Evolutionary conservation across 177 flowering plant species (phyloP), one percentile per base, ranked within the genome.

Genomic region (Tripterygium wilfordii): DNA sequence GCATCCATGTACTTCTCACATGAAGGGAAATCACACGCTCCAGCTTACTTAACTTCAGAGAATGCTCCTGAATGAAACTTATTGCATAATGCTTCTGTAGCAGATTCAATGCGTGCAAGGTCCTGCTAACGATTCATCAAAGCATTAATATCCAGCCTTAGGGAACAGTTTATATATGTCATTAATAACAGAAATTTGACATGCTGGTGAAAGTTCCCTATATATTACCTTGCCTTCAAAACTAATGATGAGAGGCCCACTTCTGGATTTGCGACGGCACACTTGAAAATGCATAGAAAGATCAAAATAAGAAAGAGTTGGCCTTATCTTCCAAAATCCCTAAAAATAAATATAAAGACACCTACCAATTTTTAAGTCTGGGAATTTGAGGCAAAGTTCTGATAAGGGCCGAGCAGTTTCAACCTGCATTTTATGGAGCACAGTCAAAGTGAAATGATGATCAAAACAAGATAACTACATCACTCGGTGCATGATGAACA

Each of bases 321-420:
- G 1, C 21, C 9, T 4, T 35, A 4, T 42, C 29, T 10, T 17
- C 31, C 6, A 44, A 1, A 13, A 30, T 3, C 18, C 22, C 6
- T 3, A 10, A 26, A 19, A 42, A 10, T 2, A 18, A 32, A 10
- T 20, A 1, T 4, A 24, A 30, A 37, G 29, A 7, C 8, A 51
- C 78, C 61, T 70, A 91, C 98, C 88, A 43, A 88, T 74, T 61
- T 58, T 54, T 19, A 91, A 37, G 62, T 91, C 95, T 20, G 98
- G 90, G 64, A 85, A 88, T 55, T 85, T 80, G 14, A 77, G 75
- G 50, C 74, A 50, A 15, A 88, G 68, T 62, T 79, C 68, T 27
- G 84, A 74, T 17, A 91, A 60, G 42, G 75, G 72, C 39, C 61
- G 81, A 38, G 92, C 85, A 47, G 46, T 57, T 68, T 88, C 82